Evolutionary conservation across 108 stramenopile genomes (phyloP).

Genomic region (Pseudonitzschia multiseries): DNA sequence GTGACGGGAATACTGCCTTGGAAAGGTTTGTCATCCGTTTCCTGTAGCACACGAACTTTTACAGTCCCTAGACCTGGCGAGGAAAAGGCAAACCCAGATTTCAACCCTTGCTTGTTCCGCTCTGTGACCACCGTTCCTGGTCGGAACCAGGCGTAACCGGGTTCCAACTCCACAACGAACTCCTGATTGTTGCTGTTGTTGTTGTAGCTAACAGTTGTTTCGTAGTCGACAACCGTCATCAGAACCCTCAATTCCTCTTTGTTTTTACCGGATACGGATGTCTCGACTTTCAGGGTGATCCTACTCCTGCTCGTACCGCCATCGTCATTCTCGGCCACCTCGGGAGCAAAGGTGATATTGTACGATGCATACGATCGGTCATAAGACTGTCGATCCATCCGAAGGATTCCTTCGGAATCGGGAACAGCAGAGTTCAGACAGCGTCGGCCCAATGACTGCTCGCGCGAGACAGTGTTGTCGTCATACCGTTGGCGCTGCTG

Average conservation of each 20-base stretch:
- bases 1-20: not conserved
- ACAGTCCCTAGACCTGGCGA: not conserved
- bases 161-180: not conserved
- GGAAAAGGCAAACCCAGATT: conserved; percentile 11
- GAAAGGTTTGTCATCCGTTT: not conserved
- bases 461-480: not conserved
- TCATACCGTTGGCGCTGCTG: not conserved
- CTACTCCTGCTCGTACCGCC: not conserved
- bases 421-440: conserved; percentile 9
- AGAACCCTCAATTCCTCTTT: not conserved
- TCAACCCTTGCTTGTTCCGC: not conserved
- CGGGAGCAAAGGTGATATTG: conserved; percentile 8
- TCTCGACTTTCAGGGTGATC: conserved; percentile 4
- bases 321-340: not conserved
- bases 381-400: conserved; percentile 1
- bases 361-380: conserved; percentile 12
- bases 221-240: not conserved
- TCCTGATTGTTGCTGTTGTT: not conserved
- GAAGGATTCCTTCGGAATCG: conserved; percentile 1
- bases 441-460: not conserved
- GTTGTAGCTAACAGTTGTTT: not conserved
- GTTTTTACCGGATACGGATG: not conserved
- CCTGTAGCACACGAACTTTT: not conserved
- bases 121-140: not conserved
- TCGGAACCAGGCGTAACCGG: conserved; percentile 20